Percentiles rank a stretch among this genome's conserved stretches.
Conservation (phyloP, 2,329 filamentous ascomycete genomes). For the Purpureocillium takamizusanense region DNA sequence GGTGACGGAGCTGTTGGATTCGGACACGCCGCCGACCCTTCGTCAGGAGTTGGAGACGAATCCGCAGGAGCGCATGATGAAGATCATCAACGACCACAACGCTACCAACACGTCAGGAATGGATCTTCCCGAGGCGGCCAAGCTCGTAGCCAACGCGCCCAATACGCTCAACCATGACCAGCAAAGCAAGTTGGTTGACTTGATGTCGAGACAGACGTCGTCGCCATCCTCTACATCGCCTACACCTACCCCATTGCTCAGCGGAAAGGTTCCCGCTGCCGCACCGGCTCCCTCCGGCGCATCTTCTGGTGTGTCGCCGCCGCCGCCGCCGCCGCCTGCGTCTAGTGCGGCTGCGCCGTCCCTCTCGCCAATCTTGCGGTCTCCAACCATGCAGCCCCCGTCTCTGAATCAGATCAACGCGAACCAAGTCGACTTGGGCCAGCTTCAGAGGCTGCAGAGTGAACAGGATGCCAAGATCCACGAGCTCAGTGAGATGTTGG, state of each 20-base stretch:
- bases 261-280: background rate
- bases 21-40: conserved; percentile 40
- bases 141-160: conserved; percentile 44
- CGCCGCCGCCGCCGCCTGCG: conserved; percentile 12
- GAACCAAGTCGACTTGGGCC: conserved; percentile 68
- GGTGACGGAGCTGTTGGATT: conserved; percentile 53
- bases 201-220: conserved; percentile 42
- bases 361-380: conserved; percentile 41
- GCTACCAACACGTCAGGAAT: conserved; percentile 39
- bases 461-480: conserved; percentile 72
- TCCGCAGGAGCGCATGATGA: conserved; percentile 55
- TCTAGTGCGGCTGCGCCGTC: conserved; percentile 22
- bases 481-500: conserved; percentile 63
- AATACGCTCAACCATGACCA: conserved; percentile 48
- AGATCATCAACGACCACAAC: conserved; percentile 56
- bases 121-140: conserved; percentile 41
- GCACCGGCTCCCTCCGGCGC: background rate
- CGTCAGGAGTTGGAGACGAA: conserved; percentile 48
- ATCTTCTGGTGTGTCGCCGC: background rate
- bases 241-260: conserved; percentile 9
- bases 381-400: conserved; percentile 31
- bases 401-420: conserved; percentile 55
- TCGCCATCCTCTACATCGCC: conserved; percentile 14
- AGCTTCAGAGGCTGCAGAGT: conserved; percentile 67
- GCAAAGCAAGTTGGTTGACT: conserved; percentile 47